phyloP scores from a whole-genome alignment of 2,329 filamentous ascomycete species.

The Penicillium vulpinum region DNA sequence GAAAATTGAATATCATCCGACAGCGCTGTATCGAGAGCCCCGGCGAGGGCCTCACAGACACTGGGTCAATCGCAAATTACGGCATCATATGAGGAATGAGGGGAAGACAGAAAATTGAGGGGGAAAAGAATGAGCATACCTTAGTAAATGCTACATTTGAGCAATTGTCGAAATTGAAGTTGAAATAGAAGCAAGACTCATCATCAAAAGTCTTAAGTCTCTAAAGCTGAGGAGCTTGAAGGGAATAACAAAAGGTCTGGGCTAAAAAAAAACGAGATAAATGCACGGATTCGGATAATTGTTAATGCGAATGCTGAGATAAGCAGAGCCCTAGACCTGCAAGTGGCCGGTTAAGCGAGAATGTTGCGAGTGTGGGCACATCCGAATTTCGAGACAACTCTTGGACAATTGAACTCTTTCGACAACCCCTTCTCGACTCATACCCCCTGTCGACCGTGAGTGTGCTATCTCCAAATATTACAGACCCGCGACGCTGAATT shows the following conservation, averaged over 20 bases:
- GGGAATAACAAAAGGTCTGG: not conserved
- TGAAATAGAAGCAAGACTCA: not conserved
- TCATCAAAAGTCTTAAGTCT: conserved; percentile 9
- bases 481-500: conserved; percentile 28
- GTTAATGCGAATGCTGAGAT: conserved; percentile 14
- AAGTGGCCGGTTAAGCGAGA: conserved; percentile 45
- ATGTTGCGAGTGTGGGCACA: conserved; percentile 39
- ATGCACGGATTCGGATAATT: conserved; percentile 29
- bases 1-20: conserved; percentile 83
- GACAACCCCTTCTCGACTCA: conserved; percentile 41
- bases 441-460: conserved; percentile 46
- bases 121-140: conserved; percentile 25
- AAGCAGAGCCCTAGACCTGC: conserved; percentile 39
- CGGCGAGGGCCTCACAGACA: conserved; percentile 84
- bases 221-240: conserved; percentile 10
- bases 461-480: conserved; percentile 20
- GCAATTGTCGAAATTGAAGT: not conserved
- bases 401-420: conserved; percentile 34
- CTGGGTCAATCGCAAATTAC: conserved; percentile 99
- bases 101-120: not conserved
- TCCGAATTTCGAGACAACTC: conserved; percentile 42
- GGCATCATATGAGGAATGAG: conserved; percentile 67
- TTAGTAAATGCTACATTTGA: conserved; percentile 5
- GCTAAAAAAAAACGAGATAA: conserved; percentile 24
- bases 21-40: conserved; percentile 75